A percentile compares a stretch with the other conserved stretches of the same genome.
phyloP scores from a whole-genome alignment of 1,284 basidiomycete species.

The Microbotryum lychnidis-dioicae region DNA sequence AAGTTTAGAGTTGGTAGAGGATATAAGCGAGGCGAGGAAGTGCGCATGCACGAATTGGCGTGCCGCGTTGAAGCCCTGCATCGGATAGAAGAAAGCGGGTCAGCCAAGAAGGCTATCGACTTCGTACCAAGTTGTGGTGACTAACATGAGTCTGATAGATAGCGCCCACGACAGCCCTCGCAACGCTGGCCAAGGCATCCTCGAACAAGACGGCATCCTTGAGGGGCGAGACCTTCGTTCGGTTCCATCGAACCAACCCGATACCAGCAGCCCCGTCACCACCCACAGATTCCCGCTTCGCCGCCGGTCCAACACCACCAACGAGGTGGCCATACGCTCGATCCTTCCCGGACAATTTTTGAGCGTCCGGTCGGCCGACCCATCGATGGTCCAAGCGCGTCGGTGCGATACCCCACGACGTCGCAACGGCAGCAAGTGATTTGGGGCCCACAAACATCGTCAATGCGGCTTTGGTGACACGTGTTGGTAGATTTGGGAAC shows the following conservation, averaged over 20 bases:
- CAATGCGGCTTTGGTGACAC: constrained; percentile 79
- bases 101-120: constrained; percentile 22
- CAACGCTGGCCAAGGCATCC: constrained; percentile 42
- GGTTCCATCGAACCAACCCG: constrained; percentile 41
- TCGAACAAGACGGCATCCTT: constrained; percentile 31
- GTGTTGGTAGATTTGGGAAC: constrained; percentile 83
- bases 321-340: constrained; percentile 31
- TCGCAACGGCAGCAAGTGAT: constrained; percentile 72
- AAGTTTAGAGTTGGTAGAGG: constrained; percentile 5
- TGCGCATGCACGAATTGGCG: constrained; percentile 75
- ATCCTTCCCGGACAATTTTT: constrained; percentile 50
- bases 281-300: constrained; percentile 11
- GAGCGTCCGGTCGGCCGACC: constrained; percentile 36
- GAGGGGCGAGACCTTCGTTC: constrained; percentile 22
- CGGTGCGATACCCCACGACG: constrained; percentile 39
- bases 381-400: constrained; percentile 50
- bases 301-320: constrained; percentile 22
- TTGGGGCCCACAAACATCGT: constrained; percentile 81
- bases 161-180: constrained; percentile 48
- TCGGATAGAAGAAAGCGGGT: constrained; percentile 40
- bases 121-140: constrained; percentile 15
- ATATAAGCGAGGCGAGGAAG: constrained; percentile 61
- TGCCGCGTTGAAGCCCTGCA: constrained; percentile 68
- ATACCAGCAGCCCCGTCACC: constrained; percentile 29
- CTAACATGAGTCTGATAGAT: constrained; percentile 47